phyloP scores from a whole-genome alignment of 768 basidiomycete genomes.

The Russula vinacea region DNA sequence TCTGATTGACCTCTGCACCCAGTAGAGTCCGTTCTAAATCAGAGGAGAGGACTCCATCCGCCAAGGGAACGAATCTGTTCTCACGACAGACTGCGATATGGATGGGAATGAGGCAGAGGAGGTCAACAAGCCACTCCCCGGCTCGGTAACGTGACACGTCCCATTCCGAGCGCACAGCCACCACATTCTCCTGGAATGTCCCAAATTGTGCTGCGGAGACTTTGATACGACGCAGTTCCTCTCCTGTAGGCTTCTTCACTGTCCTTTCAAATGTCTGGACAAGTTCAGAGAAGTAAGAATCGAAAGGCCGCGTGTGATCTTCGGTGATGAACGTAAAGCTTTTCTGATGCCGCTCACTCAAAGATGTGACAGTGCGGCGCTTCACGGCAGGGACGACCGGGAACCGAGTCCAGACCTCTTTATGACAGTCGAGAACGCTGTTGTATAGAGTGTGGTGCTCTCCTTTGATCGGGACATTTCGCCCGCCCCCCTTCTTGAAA shows the following conservation, averaged over 20 bases:
- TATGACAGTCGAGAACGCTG: constrained; percentile 22
- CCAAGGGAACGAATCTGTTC: constrained; percentile 59
- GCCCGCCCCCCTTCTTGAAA: constrained; percentile 46
- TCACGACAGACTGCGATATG: constrained; percentile 59
- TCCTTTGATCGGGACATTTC: constrained; percentile 24
- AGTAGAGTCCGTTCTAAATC: constrained; percentile 52
- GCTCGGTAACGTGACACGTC: constrained; percentile 42
- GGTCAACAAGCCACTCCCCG: constrained; percentile 64
- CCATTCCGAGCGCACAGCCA: constrained; percentile 17
- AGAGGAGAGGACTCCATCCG: constrained; percentile 52
- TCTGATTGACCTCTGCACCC: constrained; percentile 55
- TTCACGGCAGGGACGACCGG: constrained; percentile 22
- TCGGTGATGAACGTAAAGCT: constrained; percentile 47
- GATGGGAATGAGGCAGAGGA: constrained; percentile 62
- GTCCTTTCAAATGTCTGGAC: constrained; percentile 46
- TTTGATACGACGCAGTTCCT: constrained; percentile 40
- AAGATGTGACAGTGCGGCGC: constrained; percentile 17
- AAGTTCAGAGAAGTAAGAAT: constrained; percentile 46
- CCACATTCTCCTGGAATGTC: constrained; percentile 31
- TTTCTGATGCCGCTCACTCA: constrained; percentile 35
- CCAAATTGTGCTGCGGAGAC: constrained; percentile 38
- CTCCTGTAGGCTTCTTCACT: constrained; percentile 52
- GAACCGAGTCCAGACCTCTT: constrained; percentile 20
- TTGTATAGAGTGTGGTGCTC: constrained; percentile 42
- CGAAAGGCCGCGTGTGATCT: constrained; percentile 38